phyloP scores from a whole-genome alignment of 371 early-diverging fungal genomes.

The Lichtheimia ornata region DNA sequence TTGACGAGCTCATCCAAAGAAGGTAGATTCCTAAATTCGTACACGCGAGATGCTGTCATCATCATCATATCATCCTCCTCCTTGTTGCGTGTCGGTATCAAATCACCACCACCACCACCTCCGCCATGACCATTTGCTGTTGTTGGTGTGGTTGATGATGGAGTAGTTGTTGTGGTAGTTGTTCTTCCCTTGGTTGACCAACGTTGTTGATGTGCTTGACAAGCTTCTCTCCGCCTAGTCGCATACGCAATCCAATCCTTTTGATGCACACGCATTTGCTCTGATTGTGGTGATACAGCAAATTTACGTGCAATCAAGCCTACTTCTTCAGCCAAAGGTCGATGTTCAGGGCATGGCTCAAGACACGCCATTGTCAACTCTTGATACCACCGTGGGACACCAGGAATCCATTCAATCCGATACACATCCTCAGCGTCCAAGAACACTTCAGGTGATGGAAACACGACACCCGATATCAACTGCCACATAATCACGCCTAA shows the following conservation, averaged over 20 bases:
- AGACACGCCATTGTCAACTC: conserved; percentile 33
- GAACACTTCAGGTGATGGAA: conserved; percentile 30
- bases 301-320: conserved; percentile 27
- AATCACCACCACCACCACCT: too few relatives aligned
- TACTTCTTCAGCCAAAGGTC: conserved; percentile 34
- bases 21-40: conserved; percentile 18
- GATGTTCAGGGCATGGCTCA: conserved; percentile 31
- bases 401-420: conserved; percentile 31
- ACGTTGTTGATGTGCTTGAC: conserved; percentile 13
- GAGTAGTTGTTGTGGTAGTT: not conserved
- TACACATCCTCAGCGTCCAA: conserved; percentile 23
- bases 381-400: conserved; percentile 33
- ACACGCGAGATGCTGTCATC: conserved; percentile 23
- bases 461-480: conserved; percentile 40
- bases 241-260: conserved; percentile 22
- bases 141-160: not conserved
- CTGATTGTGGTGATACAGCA: conserved; percentile 14
- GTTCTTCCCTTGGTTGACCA: conserved; percentile 5
- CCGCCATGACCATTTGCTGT: not conserved
- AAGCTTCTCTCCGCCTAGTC: conserved; percentile 10
- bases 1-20: conserved; percentile 16
- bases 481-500: conserved; percentile 59
- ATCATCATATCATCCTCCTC: conserved; percentile 7
- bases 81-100: not conserved
- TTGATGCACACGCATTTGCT: conserved; percentile 16